phyloP scores from a whole-genome alignment of 116 monocot genomes.

The Cymodocea nodosa region DNA sequence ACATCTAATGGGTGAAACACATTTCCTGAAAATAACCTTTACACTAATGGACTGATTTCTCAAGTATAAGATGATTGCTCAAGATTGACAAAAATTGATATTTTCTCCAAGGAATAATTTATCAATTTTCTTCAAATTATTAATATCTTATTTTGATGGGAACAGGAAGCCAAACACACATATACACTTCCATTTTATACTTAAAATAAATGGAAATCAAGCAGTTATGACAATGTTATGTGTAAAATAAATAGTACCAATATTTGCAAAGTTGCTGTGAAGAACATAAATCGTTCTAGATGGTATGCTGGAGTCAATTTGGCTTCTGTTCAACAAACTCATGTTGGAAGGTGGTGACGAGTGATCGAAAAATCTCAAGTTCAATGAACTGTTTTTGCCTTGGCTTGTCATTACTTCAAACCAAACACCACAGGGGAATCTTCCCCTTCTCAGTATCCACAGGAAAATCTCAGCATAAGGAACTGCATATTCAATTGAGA shows the following conservation, averaged over 20 bases:
- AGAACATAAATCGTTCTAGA: constrained; percentile 34
- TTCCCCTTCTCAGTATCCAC: constrained; percentile 39
- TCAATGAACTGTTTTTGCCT: background rate
- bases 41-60: no score
- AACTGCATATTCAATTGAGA: constrained; percentile 55
- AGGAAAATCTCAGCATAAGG: constrained; percentile 66
- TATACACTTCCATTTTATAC: no score
- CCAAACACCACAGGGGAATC: constrained; percentile 86
- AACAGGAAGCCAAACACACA: no score
- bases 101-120: no score
- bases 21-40: background rate
- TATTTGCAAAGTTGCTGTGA: constrained; percentile 49
- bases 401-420: constrained; percentile 21
- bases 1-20: background rate
- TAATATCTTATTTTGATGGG: no score
- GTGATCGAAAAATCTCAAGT: background rate
- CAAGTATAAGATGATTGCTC: no score
- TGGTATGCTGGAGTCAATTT: background rate
- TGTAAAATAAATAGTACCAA: constrained; percentile 33
- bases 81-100: no score
- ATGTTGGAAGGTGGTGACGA: background rate
- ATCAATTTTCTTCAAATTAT: no score
- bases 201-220: no score
- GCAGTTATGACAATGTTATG: no score
- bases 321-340: background rate